Base-by-base conservation (phyloP, 345 rosid genomes). In the Noccaea bulbosa region DNA sequence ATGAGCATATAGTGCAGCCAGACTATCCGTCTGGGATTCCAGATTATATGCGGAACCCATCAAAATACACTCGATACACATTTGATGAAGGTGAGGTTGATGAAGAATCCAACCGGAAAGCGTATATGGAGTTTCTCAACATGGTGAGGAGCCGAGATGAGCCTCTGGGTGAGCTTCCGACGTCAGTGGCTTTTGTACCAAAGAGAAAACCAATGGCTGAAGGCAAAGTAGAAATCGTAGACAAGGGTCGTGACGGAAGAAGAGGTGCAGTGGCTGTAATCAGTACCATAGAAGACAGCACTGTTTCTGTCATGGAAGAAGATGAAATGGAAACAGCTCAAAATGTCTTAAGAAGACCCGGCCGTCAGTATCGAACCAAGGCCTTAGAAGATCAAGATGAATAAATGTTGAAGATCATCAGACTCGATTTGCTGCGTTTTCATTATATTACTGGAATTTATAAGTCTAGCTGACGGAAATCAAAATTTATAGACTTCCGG, bases 31-130 rank as follows among this genome's bases (percentile, higher is more conserved):
- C 75, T 39, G 79, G 80, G 40, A 59, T 89, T 71, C 98, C 95
- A 6, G 96, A 89, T 84, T 91, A 89, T 71, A 54, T 93, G 56
- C 78, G 63, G 22, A 91, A 93, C 72, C 98, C 97, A 47, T 67
- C 95, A 22, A 86, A 84, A 27, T 94, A 94, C 67, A 89, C 93
- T 3, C 71, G 65, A 11, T 89, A 94, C 62, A 83, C 89, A 47
- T 85, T 91, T 37, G 86, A 82, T 62, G 79, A 83, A 30, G 61
- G 68, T 39, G 93, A 86, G 35, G 67, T 89, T 12, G 88, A 91
- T 73, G 97, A 87, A 61, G 83, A 71, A 76, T 71, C 95, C 20
- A 88, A 91, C 67, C 54, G 78, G 64, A 81, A 79, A 72, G 93
- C 91, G 14, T 87, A 73, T 68, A 69, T 81, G 84, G 94, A 86